These are phyloP conservation scores for Tuctoria greenei DNA, from an alignment of 176 grass and related monocot genomes.

Conservation along the genomic window DNA sequence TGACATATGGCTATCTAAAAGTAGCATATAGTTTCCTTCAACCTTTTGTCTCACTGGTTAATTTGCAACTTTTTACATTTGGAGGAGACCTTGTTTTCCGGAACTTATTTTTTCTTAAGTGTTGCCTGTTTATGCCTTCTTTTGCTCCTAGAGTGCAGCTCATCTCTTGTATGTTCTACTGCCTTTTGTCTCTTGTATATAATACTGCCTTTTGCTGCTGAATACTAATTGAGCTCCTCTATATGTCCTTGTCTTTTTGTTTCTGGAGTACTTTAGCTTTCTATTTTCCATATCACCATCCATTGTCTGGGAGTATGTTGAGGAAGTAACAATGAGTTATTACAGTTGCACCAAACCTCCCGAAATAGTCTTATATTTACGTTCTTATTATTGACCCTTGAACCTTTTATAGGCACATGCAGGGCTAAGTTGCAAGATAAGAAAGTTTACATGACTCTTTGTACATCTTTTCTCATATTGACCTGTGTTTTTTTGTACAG, in stretches of 20 bases:
- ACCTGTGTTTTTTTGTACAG: conserved; percentile 44
- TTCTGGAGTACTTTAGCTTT: background rate
- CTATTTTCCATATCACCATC: background rate
- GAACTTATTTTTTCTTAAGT: background rate
- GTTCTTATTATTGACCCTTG: background rate
- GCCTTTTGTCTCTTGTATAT: too few species aligned
- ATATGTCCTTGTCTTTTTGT: background rate
- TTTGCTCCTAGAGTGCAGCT: conserved; percentile 4
- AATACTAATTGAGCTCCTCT: background rate
- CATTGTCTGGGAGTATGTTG: background rate
- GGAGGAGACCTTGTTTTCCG: background rate
- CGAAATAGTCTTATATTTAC: background rate
- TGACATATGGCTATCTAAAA: background rate
- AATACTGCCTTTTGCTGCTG: background rate
- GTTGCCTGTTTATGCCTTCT: background rate
- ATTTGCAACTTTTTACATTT: background rate
- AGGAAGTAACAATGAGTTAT: background rate
- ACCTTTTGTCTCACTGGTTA: background rate
- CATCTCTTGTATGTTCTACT: background rate
- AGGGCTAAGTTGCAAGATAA: background rate
- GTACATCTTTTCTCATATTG: background rate
- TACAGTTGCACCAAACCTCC: background rate
- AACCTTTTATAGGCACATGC: background rate
- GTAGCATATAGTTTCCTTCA: background rate
- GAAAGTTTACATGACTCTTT: background rate